A percentile compares a stretch with the other conserved stretches of the same genome.
Evolutionary conservation across 192 early-diverging fungal species (phyloP).

Genomic region (Dimargaris cristalligena): DNA sequence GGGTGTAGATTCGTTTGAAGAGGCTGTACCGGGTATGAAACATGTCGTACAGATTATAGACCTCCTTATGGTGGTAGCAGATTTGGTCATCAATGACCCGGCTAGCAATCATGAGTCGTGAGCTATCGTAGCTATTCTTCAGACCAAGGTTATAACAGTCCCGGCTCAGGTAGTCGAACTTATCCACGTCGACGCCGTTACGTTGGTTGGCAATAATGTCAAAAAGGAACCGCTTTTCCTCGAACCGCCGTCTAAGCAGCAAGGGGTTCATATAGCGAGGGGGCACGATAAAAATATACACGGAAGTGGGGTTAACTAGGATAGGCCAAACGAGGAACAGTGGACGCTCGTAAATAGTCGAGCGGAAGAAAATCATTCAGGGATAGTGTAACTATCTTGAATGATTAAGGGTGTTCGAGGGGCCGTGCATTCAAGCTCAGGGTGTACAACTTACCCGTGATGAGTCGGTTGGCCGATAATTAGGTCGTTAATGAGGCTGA

Average conservation of each 20-base stretch:
- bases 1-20: conserved; percentile 76
- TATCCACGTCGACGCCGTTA: conserved; percentile 89
- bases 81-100: conserved; percentile 82
- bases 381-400: no score
- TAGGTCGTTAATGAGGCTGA: conserved; percentile 50
- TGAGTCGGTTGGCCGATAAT: conserved; percentile 39
- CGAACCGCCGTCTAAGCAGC: conserved; percentile 12
- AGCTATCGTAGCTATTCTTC: conserved; percentile 36
- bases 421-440: no score
- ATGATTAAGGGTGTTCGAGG: no score
- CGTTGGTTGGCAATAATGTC: conserved; percentile 94
- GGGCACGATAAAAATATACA: neutral
- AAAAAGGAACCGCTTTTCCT: conserved; percentile 60
- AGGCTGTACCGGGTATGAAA: conserved; percentile 67
- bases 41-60: conserved; percentile 71
- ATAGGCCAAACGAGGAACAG: no score
- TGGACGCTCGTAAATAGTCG: no score
- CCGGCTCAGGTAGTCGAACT: conserved; percentile 64
- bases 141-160: conserved; percentile 70
- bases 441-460: conserved; percentile 23
- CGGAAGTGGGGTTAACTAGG: neutral
- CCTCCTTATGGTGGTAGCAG: conserved; percentile 79
- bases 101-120: conserved; percentile 53
- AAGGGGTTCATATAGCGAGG: no score
- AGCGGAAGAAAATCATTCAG: no score